These are phyloP conservation scores for Pleodorina starrii DNA, from an alignment of 139 green algal species.

Conservation along the genomic window DNA sequence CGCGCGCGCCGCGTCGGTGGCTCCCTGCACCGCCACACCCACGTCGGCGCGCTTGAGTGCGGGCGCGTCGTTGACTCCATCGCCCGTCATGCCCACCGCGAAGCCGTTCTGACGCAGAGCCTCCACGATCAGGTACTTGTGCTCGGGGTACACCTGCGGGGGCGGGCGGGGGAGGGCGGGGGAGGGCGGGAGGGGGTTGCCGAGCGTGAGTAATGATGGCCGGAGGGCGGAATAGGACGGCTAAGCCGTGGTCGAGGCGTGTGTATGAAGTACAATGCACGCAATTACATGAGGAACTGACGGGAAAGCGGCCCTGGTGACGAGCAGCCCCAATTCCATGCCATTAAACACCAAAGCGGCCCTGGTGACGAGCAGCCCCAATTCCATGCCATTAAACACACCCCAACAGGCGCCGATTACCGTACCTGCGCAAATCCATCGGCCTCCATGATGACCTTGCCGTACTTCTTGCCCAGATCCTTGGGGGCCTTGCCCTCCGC, in stretches of 20 bases:
- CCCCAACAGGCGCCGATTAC: too few species aligned
- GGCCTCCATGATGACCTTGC: slow-evolving; percentile 79
- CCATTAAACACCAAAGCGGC: too few species aligned
- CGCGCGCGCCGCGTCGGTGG: slow-evolving; percentile 89
- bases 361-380: too few species aligned
- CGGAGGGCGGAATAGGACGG: too few species aligned
- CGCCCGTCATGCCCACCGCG: slow-evolving; percentile 95
- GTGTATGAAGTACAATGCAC: too few species aligned
- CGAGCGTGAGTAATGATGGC: too few species aligned
- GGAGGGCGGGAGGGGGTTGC: too few species aligned
- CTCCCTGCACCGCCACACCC: slow-evolving; percentile 94
- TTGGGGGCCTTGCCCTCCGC: slow-evolving; percentile 81
- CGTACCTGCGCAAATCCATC: slow-evolving; percentile 91
- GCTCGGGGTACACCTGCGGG: slow-evolving; percentile 73
- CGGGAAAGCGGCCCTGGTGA: too few species aligned
- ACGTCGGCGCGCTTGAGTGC: slow-evolving; percentile 99
- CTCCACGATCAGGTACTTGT: slow-evolving; percentile 91
- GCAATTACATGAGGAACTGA: too few species aligned
- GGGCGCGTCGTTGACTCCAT: slow-evolving; percentile 99
- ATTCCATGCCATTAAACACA: too few species aligned
- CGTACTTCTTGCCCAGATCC: slow-evolving; percentile 80
- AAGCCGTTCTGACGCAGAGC: slow-evolving; percentile 75
- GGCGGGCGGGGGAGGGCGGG: slow-evolving; percentile 55
- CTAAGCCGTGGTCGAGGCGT: too few species aligned
- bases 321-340: too few species aligned